A percentile compares a stretch with the other conserved stretches of the same genome.
These are phyloP conservation scores for Monilinia fructicola DNA, from an alignment of 2,329 filamentous ascomycete genomes.

Conservation along the genomic window DNA sequence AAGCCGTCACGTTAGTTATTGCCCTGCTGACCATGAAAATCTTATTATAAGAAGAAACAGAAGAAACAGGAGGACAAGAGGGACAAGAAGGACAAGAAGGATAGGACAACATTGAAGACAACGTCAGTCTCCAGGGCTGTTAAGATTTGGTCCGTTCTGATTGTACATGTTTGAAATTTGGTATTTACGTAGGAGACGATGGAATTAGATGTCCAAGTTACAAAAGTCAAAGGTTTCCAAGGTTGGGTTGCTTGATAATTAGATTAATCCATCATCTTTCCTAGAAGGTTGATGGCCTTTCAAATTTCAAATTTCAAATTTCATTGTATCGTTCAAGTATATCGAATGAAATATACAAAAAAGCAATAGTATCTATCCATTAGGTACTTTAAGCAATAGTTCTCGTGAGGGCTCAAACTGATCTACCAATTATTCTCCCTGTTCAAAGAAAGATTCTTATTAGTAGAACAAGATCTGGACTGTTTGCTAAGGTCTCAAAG, in stretches of 20 bases:
- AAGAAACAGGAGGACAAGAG: not conserved
- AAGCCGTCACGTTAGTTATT: conserved; percentile 5
- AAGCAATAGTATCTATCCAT: too few relatives aligned
- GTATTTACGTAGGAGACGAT: not conserved
- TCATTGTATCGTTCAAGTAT: not conserved
- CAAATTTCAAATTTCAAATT: not conserved
- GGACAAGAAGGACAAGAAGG: not conserved
- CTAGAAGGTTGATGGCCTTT: not conserved
- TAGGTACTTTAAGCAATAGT: too few relatives aligned
- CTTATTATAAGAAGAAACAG: not conserved
- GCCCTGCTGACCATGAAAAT: conserved; percentile 19
- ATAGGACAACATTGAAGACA: not conserved
- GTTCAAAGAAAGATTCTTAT: not conserved
- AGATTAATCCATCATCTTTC: too few relatives aligned
- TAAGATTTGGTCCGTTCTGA: too few relatives aligned
- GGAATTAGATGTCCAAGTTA: not conserved
- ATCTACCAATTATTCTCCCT: conserved; percentile 12
- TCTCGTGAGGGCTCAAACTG: not conserved
- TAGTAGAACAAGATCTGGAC: conserved; percentile 10
- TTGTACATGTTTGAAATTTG: not conserved
- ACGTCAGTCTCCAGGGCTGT: not conserved
- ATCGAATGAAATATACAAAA: too few relatives aligned
- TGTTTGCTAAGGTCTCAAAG: not conserved
- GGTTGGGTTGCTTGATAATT: too few relatives aligned
- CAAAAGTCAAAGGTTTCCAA: not conserved